A percentile compares a stretch with the other conserved stretches of the same genome.
These are phyloP conservation scores for Centella asiatica DNA, from an alignment of 129 eudicot species.

Conservation along the genomic window DNA sequence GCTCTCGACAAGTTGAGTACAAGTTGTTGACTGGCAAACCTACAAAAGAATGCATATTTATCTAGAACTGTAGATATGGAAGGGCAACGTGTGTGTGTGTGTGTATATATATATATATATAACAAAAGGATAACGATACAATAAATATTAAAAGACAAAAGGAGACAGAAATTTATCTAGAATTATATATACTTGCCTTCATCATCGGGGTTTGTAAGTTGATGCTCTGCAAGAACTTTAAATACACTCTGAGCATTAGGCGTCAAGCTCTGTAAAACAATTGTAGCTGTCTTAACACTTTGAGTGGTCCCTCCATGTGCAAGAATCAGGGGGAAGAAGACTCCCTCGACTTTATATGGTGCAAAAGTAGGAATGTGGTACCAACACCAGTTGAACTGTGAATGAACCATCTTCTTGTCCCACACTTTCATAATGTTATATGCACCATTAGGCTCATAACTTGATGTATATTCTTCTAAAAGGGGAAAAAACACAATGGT, in stretches of 20 bases:
- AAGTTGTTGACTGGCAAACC: constrained; percentile 72
- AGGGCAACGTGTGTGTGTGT: no score
- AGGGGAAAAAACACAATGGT: no score
- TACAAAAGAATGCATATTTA: constrained; percentile 23
- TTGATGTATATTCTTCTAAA: neutral
- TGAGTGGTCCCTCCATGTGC: constrained; percentile 71
- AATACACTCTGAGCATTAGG: constrained; percentile 95
- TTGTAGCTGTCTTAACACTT: constrained; percentile 82
- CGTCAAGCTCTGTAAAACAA: constrained; percentile 88
- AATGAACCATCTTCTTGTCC: constrained; percentile 99
- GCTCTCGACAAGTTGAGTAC: constrained; percentile 76
- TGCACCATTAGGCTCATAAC: constrained; percentile 1
- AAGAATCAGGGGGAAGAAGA: constrained; percentile 72
- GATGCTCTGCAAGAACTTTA: constrained; percentile 88
- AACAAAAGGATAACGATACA: neutral
- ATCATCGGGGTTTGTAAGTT: constrained; percentile 77
- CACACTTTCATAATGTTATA: constrained; percentile 53
- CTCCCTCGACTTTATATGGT: constrained; percentile 79
- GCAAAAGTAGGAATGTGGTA: constrained; percentile 93
- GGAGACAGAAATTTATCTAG: neutral
- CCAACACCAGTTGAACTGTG: constrained; percentile 94
- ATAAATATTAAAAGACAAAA: neutral
- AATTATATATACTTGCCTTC: constrained; percentile 47
- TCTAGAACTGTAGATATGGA: no score
- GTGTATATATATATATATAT: no score